A percentile compares a stretch with the other conserved stretches of the same genome.
These are phyloP conservation scores for Lithospermum erythrorhizon DNA, from an alignment of 257 asterid genomes.

Conservation along the genomic window DNA sequence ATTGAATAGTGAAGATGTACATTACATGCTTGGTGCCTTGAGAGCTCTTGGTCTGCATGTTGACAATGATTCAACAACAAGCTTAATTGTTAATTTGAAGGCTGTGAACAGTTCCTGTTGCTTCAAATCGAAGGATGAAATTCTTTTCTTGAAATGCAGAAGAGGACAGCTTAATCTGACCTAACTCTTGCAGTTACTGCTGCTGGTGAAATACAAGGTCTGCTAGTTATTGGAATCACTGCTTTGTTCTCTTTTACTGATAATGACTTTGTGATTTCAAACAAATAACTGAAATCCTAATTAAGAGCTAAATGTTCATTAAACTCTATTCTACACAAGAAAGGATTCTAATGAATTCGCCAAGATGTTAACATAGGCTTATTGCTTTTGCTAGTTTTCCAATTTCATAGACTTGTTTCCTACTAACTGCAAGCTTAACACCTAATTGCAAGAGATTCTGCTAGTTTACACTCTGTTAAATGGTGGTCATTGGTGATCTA, in stretches of 20 bases:
- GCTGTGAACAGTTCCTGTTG: constrained; percentile 68
- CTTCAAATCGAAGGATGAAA: constrained; percentile 64
- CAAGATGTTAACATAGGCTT: too few relatives aligned
- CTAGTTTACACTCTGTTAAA: constrained; percentile 8
- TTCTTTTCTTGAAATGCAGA: constrained; percentile 95
- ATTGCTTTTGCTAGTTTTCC: too few relatives aligned
- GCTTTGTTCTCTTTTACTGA: neutral
- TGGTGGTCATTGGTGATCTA: too few relatives aligned
- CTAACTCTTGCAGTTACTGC: constrained; percentile 94
- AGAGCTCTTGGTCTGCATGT: constrained; percentile 77
- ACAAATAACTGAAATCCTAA: neutral
- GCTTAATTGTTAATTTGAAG: constrained; percentile 85
- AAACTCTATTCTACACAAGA: neutral
- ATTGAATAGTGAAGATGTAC: constrained; percentile 79
- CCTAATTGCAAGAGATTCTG: too few relatives aligned
- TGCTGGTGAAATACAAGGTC: constrained; percentile 86
- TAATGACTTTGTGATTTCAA: neutral
- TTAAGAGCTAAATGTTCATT: too few relatives aligned
- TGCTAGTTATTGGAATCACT: constrained; percentile 7
- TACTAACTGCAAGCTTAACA: neutral
- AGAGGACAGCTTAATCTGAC: constrained; percentile 99
- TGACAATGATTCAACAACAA: constrained; percentile 54
- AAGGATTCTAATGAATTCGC: too few relatives aligned
- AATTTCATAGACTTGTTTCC: neutral
- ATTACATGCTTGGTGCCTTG: constrained; percentile 88